These are phyloP conservation scores for Metarhizium anisopliae DNA, from an alignment of 2,329 filamentous ascomycete species.

Conservation along the genomic window DNA sequence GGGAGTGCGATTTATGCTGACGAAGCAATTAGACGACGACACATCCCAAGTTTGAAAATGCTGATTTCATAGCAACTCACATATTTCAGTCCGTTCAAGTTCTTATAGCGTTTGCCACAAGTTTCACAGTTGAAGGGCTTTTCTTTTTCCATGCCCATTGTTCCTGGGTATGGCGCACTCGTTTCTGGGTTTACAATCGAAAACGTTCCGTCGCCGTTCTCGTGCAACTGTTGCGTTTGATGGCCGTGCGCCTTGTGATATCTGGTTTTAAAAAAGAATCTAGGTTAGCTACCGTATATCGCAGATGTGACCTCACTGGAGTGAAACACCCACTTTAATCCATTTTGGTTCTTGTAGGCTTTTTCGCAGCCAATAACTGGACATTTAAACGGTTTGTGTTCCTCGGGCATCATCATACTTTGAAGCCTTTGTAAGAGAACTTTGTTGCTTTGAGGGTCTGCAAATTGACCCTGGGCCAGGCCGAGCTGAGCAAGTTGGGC, in stretches of 20 bases:
- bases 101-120: constrained; percentile 98
- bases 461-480: constrained; percentile 66
- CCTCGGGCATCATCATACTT: constrained; percentile 65
- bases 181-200: constrained; percentile 97
- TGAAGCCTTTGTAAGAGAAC: constrained; percentile 47
- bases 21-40: constrained; percentile 22
- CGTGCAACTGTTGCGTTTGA: constrained; percentile 91
- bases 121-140: constrained; percentile 97
- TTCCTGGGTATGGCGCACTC: constrained; percentile 87
- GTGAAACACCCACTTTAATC: constrained; percentile 64
- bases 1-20: constrained; percentile 71
- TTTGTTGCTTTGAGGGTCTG: constrained; percentile 64
- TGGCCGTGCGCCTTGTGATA: constrained; percentile 80
- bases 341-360: constrained; percentile 99
- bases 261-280: constrained; percentile 23
- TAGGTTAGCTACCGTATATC: not conserved
- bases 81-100: constrained; percentile 96
- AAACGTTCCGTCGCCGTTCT: constrained; percentile 94
- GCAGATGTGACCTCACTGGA: not conserved
- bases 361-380: constrained; percentile 98
- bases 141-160: constrained; percentile 98
- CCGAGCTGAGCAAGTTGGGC: constrained; percentile 64
- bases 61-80: constrained; percentile 33
- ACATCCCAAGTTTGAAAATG: not conserved
- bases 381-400: constrained; percentile 96